Percentiles rank a stretch among this genome's conserved stretches.
Evolutionary conservation across 352 stramenopile genomes (phyloP).

Genomic region (Globisporangium abappressorium): DNA sequence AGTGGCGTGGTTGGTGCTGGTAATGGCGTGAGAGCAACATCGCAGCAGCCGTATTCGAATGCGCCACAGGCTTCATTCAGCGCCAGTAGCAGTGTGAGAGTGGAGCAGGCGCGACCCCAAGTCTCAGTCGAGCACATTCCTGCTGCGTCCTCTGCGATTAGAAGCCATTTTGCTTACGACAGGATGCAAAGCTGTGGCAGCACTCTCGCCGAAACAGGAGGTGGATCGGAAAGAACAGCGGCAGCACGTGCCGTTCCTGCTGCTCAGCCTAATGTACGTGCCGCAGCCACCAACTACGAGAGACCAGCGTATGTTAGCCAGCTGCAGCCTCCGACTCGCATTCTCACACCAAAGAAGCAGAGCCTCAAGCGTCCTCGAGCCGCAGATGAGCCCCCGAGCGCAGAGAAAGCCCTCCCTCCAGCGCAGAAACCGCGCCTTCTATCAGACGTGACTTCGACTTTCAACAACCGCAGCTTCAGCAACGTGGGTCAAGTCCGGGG

Average conservation of each 20-base stretch:
- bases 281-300: conserved; percentile 21
- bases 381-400: conserved; percentile 37
- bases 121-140: not conserved
- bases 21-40: not conserved
- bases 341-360: conserved; percentile 56
- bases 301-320: conserved; percentile 30
- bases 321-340: conserved; percentile 35
- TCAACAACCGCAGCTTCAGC: conserved; percentile 18
- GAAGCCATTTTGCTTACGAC: not conserved
- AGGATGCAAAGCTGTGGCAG: not conserved
- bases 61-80: not conserved
- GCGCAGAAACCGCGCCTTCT: conserved; percentile 53
- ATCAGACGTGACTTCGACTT: conserved; percentile 23
- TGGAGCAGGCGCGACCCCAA: not conserved
- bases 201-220: not conserved
- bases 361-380: conserved; percentile 50
- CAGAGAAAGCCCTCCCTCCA: conserved; percentile 37
- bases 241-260: not conserved
- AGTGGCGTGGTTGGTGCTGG: not conserved
- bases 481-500: conserved; percentile 19
- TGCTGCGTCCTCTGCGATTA: not conserved
- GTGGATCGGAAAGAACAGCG: not conserved
- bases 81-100: not conserved
- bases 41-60: not conserved
- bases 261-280: not conserved